These are phyloP conservation scores for Geotrichum bryndzae DNA, from an alignment of 1,139 yeast species.

Conservation along the genomic window DNA sequence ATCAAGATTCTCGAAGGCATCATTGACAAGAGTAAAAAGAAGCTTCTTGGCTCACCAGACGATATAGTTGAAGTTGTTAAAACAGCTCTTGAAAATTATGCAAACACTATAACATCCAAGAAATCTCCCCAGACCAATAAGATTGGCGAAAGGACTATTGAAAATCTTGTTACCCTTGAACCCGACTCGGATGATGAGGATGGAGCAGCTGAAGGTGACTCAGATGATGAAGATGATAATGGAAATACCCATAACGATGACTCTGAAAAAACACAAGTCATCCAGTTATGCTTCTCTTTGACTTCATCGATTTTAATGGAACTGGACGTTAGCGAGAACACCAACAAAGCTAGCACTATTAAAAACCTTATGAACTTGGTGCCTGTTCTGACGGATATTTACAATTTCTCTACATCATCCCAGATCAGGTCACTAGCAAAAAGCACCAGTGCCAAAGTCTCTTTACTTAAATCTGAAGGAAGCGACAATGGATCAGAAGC, in stretches of 20 bases:
- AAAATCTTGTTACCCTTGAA: constrained; percentile 6
- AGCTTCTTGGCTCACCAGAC: constrained; percentile 54
- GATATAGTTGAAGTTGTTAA: constrained; percentile 54
- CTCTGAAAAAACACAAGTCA: constrained; percentile 29
- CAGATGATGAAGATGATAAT: constrained; percentile 26
- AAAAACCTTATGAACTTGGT: constrained; percentile 42
- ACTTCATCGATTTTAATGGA: constrained; percentile 29
- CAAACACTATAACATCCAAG: constrained; percentile 3
- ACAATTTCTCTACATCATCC: constrained; percentile 18
- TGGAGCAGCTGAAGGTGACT: constrained; percentile 25
- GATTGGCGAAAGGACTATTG: constrained; percentile 10
- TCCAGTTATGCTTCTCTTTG: constrained; percentile 29
- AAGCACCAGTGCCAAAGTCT: constrained; percentile 9
- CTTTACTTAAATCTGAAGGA: not conserved
- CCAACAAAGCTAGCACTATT: constrained; percentile 26
- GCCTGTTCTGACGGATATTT: constrained; percentile 33
- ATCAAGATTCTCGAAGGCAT: constrained; percentile 59
- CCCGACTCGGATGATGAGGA: constrained; percentile 27
- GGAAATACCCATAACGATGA: constrained; percentile 24
- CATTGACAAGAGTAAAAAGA: constrained; percentile 55
- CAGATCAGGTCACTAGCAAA: constrained; percentile 20
- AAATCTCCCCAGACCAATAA: not conserved
- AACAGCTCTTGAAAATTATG: constrained; percentile 40
- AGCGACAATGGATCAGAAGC: not conserved
- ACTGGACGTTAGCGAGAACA: constrained; percentile 1